Conservation (phyloP, 2,329 filamentous ascomycete genomes). For the Tolypocladium cylindrosporum region DNA sequence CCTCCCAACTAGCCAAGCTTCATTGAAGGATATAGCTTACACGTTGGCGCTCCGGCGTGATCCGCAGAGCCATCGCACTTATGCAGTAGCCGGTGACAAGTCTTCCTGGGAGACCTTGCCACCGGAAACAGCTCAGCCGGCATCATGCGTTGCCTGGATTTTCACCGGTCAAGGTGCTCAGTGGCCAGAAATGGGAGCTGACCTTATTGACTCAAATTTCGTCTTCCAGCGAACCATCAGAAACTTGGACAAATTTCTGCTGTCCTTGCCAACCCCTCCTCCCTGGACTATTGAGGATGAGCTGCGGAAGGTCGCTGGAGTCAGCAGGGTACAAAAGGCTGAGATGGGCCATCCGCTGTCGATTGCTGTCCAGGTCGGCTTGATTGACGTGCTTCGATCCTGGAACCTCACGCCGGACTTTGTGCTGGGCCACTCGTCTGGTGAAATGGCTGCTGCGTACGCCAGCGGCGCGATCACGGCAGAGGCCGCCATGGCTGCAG, state of each 20-base stretch:
- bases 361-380: conserved; percentile 31
- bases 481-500: conserved; percentile 15
- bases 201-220: conserved; percentile 9
- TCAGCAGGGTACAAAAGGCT: conserved; percentile 17
- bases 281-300: conserved; percentile 12
- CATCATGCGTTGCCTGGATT: conserved; percentile 5
- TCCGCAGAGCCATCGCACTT: not conserved
- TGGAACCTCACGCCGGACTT: conserved; percentile 20
- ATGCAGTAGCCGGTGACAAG: not conserved
- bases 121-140: conserved; percentile 1
- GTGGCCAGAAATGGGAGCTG: conserved; percentile 19
- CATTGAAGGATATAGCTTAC: not conserved
- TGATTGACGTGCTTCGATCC: conserved; percentile 26
- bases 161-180: conserved; percentile 27
- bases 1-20: not conserved
- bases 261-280: not conserved
- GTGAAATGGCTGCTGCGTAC: conserved; percentile 35
- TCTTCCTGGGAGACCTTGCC: not conserved
- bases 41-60: not conserved
- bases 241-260: conserved; percentile 3
- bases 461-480: conserved; percentile 19
- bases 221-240: conserved; percentile 5
- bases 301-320: conserved; percentile 4
- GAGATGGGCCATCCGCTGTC: conserved; percentile 27
- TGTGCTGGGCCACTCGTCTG: conserved; percentile 31